Evolutionary conservation across 352 stramenopile species (phyloP), one percentile per base, ranked within the genome.

Genomic region (Globisporangium spiculum): DNA sequence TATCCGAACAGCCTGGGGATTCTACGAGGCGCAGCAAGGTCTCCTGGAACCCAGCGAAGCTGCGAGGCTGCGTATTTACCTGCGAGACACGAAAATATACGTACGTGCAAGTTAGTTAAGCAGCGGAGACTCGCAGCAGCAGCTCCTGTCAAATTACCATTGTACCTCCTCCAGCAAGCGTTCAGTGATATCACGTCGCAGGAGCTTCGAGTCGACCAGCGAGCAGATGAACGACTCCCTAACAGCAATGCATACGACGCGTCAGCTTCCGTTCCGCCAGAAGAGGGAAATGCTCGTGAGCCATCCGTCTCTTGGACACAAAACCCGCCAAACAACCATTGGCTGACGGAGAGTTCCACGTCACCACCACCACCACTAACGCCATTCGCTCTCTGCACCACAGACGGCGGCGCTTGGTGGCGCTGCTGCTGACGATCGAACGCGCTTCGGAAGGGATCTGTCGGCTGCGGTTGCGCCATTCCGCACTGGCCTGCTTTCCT

Each of bases 381-480:
- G 27, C 41, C 41, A 50, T n/a, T 20, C 16, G 4, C 41, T 50
- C 41, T 52, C 44, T 52, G 44, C 16, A 8, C 22, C 26, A 57
- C 26, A 18, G 4, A 20, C 26, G 27, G 3, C 6, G 20, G 20
- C 26, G 1, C 27, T 66, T 5, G 10, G 16, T 12, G 27, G 18
- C 12, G 4, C 27, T 2, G 12, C 22, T 24, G 9, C 20, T 22
- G 57, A 22, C 46, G 44, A 4, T 66, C 46, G 32, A 58, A 58
- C 7, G 27, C 60, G 48, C n/a, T 18, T n/a, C 60, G 60, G 60
- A 50, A 66, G 22, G 46, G 60, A 50, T 63, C 57, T 3, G 24
- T 5, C 20, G 20, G 22, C 34, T 14, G 4, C 10, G 18, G 5
- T 52, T 52, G 16, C 16, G 44, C 6, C 44, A 52, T 52, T 24